Evolutionary conservation across 1,284 basidiomycete genomes (phyloP), one percentile per base, ranked within the genome.

Genomic region (Trichosporon ovoides): DNA sequence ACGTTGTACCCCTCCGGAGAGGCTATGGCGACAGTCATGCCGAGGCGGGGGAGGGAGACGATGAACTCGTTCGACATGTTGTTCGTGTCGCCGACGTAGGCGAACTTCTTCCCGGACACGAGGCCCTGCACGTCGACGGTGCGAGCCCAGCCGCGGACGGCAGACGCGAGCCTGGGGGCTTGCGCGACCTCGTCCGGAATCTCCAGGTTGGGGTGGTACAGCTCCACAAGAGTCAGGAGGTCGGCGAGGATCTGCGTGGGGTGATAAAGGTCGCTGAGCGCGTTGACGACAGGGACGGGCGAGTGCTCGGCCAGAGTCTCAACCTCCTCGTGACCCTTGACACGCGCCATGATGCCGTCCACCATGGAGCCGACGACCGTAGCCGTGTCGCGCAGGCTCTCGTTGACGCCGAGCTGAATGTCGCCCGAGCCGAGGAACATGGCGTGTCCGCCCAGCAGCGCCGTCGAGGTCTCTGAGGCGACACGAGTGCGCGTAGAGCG

Each of bases 51-150:
- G 70, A 89, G 89, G 7, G 91, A 85, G 56, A 97, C 95, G 36
- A 98, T 85, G 88, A 98, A 94, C 76, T 98, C 95, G 77, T 98
- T 92, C 58, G 96, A 81, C 55, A 98, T 92, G 74, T 98, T 98
- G 63, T 94, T 91, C 34, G 88, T 88, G 79, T 98, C 96, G 7
- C 95, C 96, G 54, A 98, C 85, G 79, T 94, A 98, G 4, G 94
- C 88, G 48, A 96, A 79, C 5, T 91, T 96, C 60, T 96, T 81
- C 38, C 77, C 77, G 55, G 72, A 63, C 48, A 79, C 59, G 4
- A 56, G 51, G 7, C 56, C 64, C 38, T 69, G 50, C 3, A 71
- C 63, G 65, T 73, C 63, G n/a, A 68, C 58, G 36, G 60, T 43
- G 7, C 43, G 19, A 38, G 48, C n/a, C 55, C 37, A 52, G 20